These are phyloP conservation scores for Paramyrothecium sp. DNA, from an alignment of 2,329 filamentous ascomycete species.

Conservation along the genomic window DNA sequence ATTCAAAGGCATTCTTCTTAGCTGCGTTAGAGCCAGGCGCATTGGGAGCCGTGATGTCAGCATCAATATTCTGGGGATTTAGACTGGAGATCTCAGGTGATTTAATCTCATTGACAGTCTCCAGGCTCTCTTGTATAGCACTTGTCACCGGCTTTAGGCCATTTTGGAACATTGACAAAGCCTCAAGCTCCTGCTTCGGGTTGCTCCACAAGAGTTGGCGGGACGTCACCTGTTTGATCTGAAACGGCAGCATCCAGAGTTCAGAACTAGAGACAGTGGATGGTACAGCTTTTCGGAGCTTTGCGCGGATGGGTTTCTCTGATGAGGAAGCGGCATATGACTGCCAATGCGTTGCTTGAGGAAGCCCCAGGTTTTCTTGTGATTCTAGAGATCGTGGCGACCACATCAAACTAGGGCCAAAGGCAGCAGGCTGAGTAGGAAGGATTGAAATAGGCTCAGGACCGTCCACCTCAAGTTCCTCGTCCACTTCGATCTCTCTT, in stretches of 20 bases:
- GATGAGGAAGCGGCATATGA: not conserved
- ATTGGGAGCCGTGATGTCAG: not conserved
- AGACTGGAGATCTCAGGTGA: too few relatives aligned
- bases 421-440: too few relatives aligned
- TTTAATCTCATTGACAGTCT: too few relatives aligned
- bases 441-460: too few relatives aligned
- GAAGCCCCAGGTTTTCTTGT: not conserved
- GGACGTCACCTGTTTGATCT: not conserved
- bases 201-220: not conserved
- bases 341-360: not conserved
- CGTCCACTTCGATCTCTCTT: too few relatives aligned
- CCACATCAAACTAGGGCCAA: too few relatives aligned
- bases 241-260: slow-evolving; percentile 16
- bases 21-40: not conserved
- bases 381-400: too few relatives aligned
- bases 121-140: too few relatives aligned
- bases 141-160: too few relatives aligned
- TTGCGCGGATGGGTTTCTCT: slow-evolving; percentile 18
- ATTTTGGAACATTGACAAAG: not conserved
- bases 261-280: slow-evolving; percentile 16
- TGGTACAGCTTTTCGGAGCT: slow-evolving; percentile 18
- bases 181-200: not conserved
- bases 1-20: not conserved
- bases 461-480: too few relatives aligned
- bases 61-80: too few relatives aligned